Evolutionary conservation across 2,329 filamentous ascomycete species (phyloP).

Genomic region (Ceratocystis colombiana): DNA sequence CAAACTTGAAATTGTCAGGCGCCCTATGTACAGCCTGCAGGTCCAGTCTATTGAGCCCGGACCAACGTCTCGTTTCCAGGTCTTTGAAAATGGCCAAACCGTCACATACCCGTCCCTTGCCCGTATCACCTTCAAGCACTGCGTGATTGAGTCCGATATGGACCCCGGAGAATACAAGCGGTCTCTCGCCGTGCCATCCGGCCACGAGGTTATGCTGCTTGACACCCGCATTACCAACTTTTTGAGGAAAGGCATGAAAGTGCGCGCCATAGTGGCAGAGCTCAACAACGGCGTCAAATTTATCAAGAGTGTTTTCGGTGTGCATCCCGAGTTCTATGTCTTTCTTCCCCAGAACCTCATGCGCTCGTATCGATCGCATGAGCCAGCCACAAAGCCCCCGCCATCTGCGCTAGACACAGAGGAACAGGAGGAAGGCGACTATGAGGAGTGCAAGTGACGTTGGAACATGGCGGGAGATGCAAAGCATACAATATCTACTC

Average conservation of each 20-base stretch:
- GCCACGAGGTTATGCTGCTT: constrained; percentile 47
- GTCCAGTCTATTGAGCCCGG: constrained; percentile 14
- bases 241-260: constrained; percentile 55
- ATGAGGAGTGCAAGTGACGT: neutral
- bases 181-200: constrained; percentile 7
- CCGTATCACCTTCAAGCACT: constrained; percentile 28
- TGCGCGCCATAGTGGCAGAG: constrained; percentile 46
- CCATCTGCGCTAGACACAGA: constrained; percentile 34
- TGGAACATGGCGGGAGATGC: no score
- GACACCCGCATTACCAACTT: constrained; percentile 48
- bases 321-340: constrained; percentile 54
- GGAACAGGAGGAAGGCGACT: neutral
- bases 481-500: no score
- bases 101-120: constrained; percentile 14
- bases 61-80: neutral
- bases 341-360: constrained; percentile 61
- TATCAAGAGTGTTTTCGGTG: constrained; percentile 47
- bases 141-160: constrained; percentile 42
- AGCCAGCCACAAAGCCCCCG: constrained; percentile 37
- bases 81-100: neutral
- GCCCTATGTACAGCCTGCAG: neutral
- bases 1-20: constrained; percentile 1
- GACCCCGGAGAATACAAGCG: constrained; percentile 31
- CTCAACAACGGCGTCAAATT: constrained; percentile 55
- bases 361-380: constrained; percentile 52